phyloP scores from a whole-genome alignment of 2,329 filamentous ascomycete genomes.

The Fusarium paranaense region DNA sequence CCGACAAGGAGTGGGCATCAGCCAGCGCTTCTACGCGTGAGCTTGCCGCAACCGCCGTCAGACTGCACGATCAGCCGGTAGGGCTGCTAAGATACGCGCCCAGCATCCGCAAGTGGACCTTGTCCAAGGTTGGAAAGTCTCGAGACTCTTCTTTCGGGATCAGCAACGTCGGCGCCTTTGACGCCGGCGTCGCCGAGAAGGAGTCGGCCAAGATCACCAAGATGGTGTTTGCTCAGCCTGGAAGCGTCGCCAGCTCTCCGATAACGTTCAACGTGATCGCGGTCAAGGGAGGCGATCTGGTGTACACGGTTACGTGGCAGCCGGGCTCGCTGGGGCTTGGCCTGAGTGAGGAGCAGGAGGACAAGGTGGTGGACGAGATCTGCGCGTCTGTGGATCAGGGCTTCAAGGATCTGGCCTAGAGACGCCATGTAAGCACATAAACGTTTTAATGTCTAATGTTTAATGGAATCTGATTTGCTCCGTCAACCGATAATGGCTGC shows the following conservation, averaged over 20 bases:
- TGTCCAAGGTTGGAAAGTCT: slow-evolving; percentile 31
- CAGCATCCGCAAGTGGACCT: slow-evolving; percentile 39
- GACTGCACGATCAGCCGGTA: slow-evolving; percentile 34
- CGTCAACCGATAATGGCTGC: not conserved
- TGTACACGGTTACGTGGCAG: slow-evolving; percentile 43
- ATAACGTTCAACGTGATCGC: slow-evolving; percentile 37
- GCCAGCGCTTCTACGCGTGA: slow-evolving; percentile 22
- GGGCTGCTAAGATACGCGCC: slow-evolving; percentile 37
- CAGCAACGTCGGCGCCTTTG: slow-evolving; percentile 40
- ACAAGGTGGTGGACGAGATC: slow-evolving; percentile 31
- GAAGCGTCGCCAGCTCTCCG: slow-evolving; percentile 31
- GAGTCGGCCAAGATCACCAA: slow-evolving; percentile 18
- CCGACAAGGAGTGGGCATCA: slow-evolving; percentile 35
- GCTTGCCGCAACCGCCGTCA: slow-evolving; percentile 22
- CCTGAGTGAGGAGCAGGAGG: slow-evolving; percentile 27
- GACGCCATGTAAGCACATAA: not conserved
- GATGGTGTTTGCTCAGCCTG: slow-evolving; percentile 41
- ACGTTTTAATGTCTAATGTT: not conserved
- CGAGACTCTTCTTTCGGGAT: slow-evolving; percentile 39
- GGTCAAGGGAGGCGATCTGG: slow-evolving; percentile 32
- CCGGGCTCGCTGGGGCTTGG: slow-evolving; percentile 36
- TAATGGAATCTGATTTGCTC: not conserved
- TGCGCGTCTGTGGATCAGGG: slow-evolving; percentile 23
- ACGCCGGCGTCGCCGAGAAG: not conserved
- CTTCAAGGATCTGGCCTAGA: slow-evolving; percentile 25